These are phyloP conservation scores for Prunus campanulata DNA, from an alignment of 306 rosid genomes.

Conservation along the genomic window DNA sequence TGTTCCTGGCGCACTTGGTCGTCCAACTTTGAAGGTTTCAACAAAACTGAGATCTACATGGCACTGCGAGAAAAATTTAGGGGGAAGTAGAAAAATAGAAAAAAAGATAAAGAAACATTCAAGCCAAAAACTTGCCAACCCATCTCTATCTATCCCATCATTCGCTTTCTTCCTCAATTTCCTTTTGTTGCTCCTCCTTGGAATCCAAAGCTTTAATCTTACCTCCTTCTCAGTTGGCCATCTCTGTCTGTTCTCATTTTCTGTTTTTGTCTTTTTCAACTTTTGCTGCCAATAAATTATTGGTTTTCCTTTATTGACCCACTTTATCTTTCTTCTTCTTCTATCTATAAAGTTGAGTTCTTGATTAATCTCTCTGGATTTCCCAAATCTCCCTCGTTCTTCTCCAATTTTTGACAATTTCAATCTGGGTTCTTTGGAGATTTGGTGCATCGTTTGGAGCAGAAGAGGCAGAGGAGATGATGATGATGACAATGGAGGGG, in stretches of 20 bases:
- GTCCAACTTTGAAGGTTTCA: conserved; percentile 61
- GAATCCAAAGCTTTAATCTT: neutral
- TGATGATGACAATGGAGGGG: conserved; percentile 84
- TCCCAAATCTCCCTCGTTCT: neutral
- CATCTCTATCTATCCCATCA: neutral
- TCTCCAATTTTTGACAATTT: neutral
- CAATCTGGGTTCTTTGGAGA: neutral
- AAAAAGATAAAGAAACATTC: conserved; percentile 3
- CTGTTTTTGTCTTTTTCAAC: neutral
- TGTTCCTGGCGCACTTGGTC: conserved; percentile 14
- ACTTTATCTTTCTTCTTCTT: conserved; percentile 1
- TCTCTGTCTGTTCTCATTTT: neutral
- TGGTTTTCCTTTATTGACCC: conserved; percentile 23
- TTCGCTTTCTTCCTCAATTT: neutral
- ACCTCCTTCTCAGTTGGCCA: neutral
- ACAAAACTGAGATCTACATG: conserved; percentile 32
- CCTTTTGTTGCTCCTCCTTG: conserved; percentile 3
- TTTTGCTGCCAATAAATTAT: neutral
- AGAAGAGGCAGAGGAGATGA: conserved; percentile 25
- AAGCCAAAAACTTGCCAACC: conserved; percentile 6
- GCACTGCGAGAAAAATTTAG: conserved; percentile 20
- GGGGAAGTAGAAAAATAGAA: neutral
- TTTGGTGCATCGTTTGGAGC: neutral
- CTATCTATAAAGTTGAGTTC: neutral
- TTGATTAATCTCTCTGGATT: neutral